Base-by-base conservation (phyloP, 2,329 filamentous ascomycete species). In the Juglanconis sp. region DNA sequence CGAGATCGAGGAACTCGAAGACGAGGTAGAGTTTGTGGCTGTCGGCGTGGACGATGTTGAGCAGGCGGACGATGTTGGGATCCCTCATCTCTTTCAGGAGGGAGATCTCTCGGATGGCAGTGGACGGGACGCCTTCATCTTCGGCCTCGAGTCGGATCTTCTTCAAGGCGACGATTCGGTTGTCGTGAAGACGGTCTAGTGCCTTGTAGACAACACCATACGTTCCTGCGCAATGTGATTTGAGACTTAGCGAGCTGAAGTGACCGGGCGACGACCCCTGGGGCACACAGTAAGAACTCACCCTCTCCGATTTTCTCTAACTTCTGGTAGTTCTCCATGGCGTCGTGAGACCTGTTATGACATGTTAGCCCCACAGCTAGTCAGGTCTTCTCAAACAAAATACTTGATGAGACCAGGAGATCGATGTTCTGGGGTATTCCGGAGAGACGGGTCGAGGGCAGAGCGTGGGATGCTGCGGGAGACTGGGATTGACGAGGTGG, bases 171-270 rank as follows among this genome's bases (percentile, higher is more conserved):
- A 96, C 91, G 68, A 96, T 93, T 68, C 90, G 88, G 68, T 89
- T 89, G 66, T 84, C 83, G 69, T 91, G 87, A 63, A 84, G 85
- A 63, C 95, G 87, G 73, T 96, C 91, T 67, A 88, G 86, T 61
- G 91, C 91, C 77, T 96, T 96, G 85, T 96, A 96, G 65, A 96
- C 91, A 63, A 96, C 91, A 73, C 92, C 91, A 73, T 96, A 96
- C 6, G 91, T 96, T 69, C 91, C 91, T 95, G 64, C 10, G 9
- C 30, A 10, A 31, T 17, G 35, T 7, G n/a, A 34, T 30, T n/a
- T 48, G 17, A 53, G 17, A 11, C 35, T 54, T 44, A 59, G 34
- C 17, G n/a, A 35, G 34, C n/a, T 9, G 15, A 6, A 38, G 40
- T 47, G 34, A 34, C 34, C 8, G 5, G 2, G 31, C 17, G 13